Base-by-base conservation (phyloP, 2,329 filamentous ascomycete species). In the Penicillium sp. region DNA sequence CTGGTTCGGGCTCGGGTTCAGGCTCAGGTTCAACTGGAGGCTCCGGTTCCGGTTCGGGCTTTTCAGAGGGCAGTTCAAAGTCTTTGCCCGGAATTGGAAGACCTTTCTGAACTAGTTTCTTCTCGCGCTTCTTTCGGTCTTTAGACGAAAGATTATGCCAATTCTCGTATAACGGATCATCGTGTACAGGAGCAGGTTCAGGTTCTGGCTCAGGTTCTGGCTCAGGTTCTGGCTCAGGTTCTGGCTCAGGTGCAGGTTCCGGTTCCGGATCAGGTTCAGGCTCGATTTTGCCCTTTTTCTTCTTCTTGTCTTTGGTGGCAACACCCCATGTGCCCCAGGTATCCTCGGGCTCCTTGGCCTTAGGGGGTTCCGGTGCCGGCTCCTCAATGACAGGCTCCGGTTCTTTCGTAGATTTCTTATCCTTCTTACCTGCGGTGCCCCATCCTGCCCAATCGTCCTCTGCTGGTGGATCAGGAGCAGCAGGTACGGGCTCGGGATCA, bases 101-200 rank as follows among this genome's bases (percentile, higher is more conserved):
- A 49, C 63, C 69, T 53, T 71, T 72, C 41, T 64, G 66, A 5
- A 59, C 60, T 10, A 72, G 33, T 33, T 64, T 62, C 55, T 69
- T 72, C 50, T 78, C 75, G 55, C 77, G 76, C 62, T 77, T 78
- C 66, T 82, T 81, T 52, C 79, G 78, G 6, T 80, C 76, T 55
- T 78, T 79, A 2, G 75, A 73, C 22, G 69, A 71, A 56, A 75
- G 66, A 13, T 57, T 67, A 14, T 64, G 62, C 72, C 74, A 78
- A 6, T 65, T 62, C 13, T 75, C 72, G 41, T 75, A 73, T 4
- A 73, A 62, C 47, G 77, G 73, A 39, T 77, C 75, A 33, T 75
- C 74, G 9, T 70, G 70, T 4, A 69, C 66, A 33, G 63, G 55
- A 22, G 60, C 66, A 4, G 62, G 70, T 62, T 73, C 72, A n/a